Evolutionary conservation across 352 stramenopile genomes (phyloP), one percentile per base, ranked within the genome.

Genomic region (Phytophthora macrochlamydospora): DNA sequence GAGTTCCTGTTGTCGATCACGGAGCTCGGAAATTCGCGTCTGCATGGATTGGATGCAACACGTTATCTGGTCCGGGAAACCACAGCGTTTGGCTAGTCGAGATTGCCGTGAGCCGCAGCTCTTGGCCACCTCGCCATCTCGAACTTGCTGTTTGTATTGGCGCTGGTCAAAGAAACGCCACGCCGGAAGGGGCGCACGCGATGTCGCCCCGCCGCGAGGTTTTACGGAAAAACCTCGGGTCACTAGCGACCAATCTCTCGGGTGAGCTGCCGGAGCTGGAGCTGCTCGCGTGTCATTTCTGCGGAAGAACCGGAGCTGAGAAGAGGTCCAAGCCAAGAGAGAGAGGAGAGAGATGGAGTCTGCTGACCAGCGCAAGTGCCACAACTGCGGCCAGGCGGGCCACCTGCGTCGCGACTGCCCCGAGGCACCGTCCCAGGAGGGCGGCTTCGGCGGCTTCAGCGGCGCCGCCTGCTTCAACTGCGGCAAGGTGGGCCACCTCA

Each of bases 371-470:
- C 86, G 86, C 69, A 90, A 90, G 74, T 94, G 85, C 81, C 82
- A 92, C 82, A 91, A 81, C 77, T 94, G 87, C 75, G 83, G 84
- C 64, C 74, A 94, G 62, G 58, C 56, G 6, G 87, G 87, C 65
- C 87, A 94, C 74, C 56, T 93, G 29, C 83, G 83, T 55, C 87
- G 87, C 40, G 84, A 94, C 69, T 94, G 87, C 79, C 81, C 87
- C 5, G 73, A 91, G 58, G 67, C 76, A 3, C 71, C 80, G 14
- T 63, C 80, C 4, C 71, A 79, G 58, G 78, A 87, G 65, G 66
- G 68, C n/a, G 66, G 48, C 24, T 65, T 62, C 37, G 45, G 63
- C 52, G 80, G 67, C 62, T 68, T 62, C 46, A 67, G 61, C 53
- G 76, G 71, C 40, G 78, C 69, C 13, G 72, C 80, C 7, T 94